phyloP scores from a whole-genome alignment of 2,329 filamentous ascomycete species.

The Penicillium sp. region DNA sequence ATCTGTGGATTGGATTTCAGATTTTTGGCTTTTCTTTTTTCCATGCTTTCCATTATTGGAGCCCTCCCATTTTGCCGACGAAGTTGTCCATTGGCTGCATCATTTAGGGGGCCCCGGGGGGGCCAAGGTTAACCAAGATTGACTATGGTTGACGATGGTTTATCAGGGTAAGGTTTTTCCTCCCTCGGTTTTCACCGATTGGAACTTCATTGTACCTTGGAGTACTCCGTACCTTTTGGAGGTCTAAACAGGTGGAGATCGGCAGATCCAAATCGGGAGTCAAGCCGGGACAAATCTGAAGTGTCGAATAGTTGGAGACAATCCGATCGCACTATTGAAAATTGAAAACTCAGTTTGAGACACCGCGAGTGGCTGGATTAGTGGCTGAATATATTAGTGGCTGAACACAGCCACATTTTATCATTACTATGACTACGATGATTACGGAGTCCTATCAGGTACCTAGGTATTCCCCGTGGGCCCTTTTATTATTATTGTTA shows the following conservation, averaged over 20 bases:
- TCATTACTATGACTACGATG: neutral
- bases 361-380: neutral
- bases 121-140: neutral
- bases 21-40: neutral
- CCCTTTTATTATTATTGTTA: no score
- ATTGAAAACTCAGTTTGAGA: neutral
- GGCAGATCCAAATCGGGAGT: neutral
- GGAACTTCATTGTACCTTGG: neutral
- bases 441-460: no score
- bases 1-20: neutral
- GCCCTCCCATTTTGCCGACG: neutral
- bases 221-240: neutral
- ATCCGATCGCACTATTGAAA: slow-evolving; percentile 20
- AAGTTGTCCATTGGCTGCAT: neutral
- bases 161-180: neutral
- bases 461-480: neutral
- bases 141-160: neutral
- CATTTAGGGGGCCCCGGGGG: neutral
- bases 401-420: neutral
- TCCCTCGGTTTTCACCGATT: neutral
- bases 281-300: neutral
- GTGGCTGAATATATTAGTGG: neutral
- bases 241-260: neutral
- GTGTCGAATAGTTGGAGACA: neutral
- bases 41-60: neutral